A percentile compares a stretch with the other conserved stretches of the same genome.
Conservation (phyloP, 208 protist species). For the Trypanosoma mega region DNA sequence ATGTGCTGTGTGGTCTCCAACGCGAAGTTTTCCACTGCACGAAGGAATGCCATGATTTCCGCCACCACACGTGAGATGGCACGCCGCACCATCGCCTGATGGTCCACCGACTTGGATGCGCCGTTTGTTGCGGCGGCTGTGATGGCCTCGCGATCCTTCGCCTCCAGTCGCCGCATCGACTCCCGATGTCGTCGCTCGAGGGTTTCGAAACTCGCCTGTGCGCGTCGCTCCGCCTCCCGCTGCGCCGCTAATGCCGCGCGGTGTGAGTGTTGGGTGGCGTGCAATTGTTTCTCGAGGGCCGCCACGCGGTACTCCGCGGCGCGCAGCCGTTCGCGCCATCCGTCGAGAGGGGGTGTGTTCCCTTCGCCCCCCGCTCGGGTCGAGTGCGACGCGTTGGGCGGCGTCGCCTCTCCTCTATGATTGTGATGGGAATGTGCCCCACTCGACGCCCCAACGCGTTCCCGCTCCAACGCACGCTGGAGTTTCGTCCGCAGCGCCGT, state of each 20-base stretch:
- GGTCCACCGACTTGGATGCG: background rate
- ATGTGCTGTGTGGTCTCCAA: background rate
- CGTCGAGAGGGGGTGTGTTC: no score
- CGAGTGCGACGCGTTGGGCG: slow-evolving; percentile 2
- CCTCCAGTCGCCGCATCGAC: slow-evolving; percentile 16
- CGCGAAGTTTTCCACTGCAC: slow-evolving; percentile 14
- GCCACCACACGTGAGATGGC: slow-evolving; percentile 16
- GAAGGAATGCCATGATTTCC: slow-evolving; percentile 24
- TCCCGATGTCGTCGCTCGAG: slow-evolving; percentile 19
- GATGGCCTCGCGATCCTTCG: slow-evolving; percentile 2
- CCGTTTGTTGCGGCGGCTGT: background rate
- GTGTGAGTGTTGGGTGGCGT: background rate
- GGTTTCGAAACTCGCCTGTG: background rate
- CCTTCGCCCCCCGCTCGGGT: no score
- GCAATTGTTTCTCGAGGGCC: background rate
- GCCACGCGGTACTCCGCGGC: background rate
- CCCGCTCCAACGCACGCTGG: slow-evolving; percentile 13
- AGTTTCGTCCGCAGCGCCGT: slow-evolving; percentile 8
- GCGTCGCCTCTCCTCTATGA: no score
- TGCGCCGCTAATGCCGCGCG: background rate
- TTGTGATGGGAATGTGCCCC: no score
- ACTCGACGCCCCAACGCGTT: no score
- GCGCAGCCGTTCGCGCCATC: background rate
- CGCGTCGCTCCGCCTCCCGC: background rate
- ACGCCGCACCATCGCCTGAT: background rate